These are phyloP conservation scores for Candida sonorensis DNA, from an alignment of 805 yeast species.

Conservation along the genomic window DNA sequence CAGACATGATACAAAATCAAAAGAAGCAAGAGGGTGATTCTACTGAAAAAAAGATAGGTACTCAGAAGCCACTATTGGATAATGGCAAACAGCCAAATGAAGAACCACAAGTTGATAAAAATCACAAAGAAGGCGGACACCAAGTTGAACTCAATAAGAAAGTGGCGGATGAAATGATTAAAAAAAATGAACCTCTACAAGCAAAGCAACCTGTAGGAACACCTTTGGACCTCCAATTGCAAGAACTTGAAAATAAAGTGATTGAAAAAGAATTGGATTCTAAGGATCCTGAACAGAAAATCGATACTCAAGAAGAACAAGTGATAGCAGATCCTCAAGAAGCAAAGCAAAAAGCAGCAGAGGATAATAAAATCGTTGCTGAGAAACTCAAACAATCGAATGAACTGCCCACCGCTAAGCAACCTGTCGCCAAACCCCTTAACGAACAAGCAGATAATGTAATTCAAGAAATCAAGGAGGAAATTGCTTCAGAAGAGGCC, in stretches of 20 bases:
- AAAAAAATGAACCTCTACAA: not conserved
- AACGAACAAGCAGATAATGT: slow-evolving; percentile 20
- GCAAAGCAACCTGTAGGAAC: not conserved
- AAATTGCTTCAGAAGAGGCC: slow-evolving; percentile 3
- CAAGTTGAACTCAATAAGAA: not conserved
- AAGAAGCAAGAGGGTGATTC: not conserved
- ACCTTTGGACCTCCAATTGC: slow-evolving; percentile 2
- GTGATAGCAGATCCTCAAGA: slow-evolving; percentile 1
- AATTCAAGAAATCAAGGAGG: slow-evolving; percentile 7
- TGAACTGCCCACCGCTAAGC: slow-evolving; percentile 19
- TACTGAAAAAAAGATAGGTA: not conserved
- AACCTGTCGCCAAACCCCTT: slow-evolving; percentile 22
- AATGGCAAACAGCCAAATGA: not conserved
- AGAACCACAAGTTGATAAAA: not conserved
- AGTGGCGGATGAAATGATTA: not conserved
- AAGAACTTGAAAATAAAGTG: not conserved
- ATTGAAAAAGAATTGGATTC: too few species aligned
- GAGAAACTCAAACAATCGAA: slow-evolving; percentile 17
- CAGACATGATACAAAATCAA: not conserved
- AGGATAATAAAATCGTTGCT: slow-evolving; percentile 18
- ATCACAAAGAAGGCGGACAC: not conserved
- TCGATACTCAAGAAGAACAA: too few species aligned
- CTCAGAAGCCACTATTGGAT: not conserved
- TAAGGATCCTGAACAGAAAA: not conserved
- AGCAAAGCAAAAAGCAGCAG: slow-evolving; percentile 10